Evolutionary conservation across 1,284 basidiomycete genomes (phyloP).

Genomic region (Naganishia cerealis): DNA sequence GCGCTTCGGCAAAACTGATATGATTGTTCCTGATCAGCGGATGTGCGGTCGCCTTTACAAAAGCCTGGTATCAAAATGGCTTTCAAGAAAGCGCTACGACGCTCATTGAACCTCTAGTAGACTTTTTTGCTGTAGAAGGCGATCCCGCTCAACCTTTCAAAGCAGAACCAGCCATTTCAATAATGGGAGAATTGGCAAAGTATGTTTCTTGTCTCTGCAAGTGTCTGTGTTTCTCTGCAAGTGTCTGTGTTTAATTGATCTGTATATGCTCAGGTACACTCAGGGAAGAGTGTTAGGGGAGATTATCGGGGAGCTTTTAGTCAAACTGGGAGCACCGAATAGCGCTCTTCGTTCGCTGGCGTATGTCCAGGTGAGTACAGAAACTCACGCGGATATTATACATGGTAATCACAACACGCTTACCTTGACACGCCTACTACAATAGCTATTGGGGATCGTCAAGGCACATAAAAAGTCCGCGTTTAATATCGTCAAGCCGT

Average conservation of each 20-base stretch:
- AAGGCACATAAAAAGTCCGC: slow-evolving; percentile 65
- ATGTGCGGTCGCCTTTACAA: slow-evolving; percentile 21
- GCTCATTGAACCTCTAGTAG: slow-evolving; percentile 17
- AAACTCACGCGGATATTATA: neutral
- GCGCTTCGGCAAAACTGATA: neutral
- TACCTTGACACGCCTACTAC: slow-evolving; percentile 13
- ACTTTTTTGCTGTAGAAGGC: slow-evolving; percentile 9
- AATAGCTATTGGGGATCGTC: slow-evolving; percentile 63
- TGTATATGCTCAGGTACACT: slow-evolving; percentile 55
- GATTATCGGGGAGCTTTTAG: slow-evolving; percentile 66
- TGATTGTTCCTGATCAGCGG: slow-evolving; percentile 4
- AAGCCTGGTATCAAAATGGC: slow-evolving; percentile 17
- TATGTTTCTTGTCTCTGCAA: neutral
- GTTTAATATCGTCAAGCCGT: slow-evolving; percentile 69
- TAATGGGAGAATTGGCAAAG: slow-evolving; percentile 33
- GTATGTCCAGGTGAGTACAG: slow-evolving; percentile 63
- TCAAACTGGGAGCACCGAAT: slow-evolving; percentile 67
- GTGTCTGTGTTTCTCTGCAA: neutral
- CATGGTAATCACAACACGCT: neutral
- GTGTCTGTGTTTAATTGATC: neutral
- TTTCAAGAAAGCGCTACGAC: slow-evolving; percentile 2
- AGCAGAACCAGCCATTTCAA: slow-evolving; percentile 29
- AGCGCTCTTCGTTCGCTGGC: slow-evolving; percentile 69
- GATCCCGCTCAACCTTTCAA: slow-evolving; percentile 13
- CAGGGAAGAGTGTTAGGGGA: slow-evolving; percentile 62